Evolutionary conservation across 1,284 basidiomycete genomes (phyloP), one percentile per base, ranked within the genome.

Genomic region (Cutaneotrichosporon sp.): DNA sequence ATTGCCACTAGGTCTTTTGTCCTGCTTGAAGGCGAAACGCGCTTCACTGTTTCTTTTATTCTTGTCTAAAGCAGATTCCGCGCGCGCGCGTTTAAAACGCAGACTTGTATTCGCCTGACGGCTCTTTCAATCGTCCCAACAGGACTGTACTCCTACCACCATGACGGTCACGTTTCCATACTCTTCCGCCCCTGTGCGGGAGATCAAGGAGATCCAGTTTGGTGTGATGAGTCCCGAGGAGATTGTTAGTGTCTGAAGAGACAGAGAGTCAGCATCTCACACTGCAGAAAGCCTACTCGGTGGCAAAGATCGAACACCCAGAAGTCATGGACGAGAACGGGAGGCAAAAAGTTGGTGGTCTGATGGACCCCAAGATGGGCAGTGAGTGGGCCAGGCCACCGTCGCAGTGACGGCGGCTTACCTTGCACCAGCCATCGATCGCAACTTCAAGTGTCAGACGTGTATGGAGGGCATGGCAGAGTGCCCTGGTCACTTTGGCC

Each of bases 151-250:
- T 4, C 18, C 21, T 8, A 18, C 46, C 66, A 69, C 46, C 49
- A 72, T 71, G 70, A 68, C 72, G 40, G 63, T 70, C 64, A 69
- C 72, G 17, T 80, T 81, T 63, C 77, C 92, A 61, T 88, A 85
- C 76, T 97, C 92, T 40, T 86, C 88, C 70, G 92, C 92, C 55
- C 93, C 93, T 37, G 83, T 93, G 76, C 85, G 87, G 76, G 88
- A 88, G 77, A 90, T 97, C 67, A 88, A 86, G 79, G 93, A 97
- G 79, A 94, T 98, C 58, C 96, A 98, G 77, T 99, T 99, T 79
- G 94, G 96, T 70, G 92, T 99, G 65, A 84, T 98, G 70, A 96
- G 92, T 49, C 96, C 96, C n/a, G 96, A 98, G 78, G 96, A 98
- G 81, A 98, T 98, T 73, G 90, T 94, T 73, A 73, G 89, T 84